Conservation (phyloP, 2,329 filamentous ascomycete genomes). For the Botrytis sinoallii region DNA sequence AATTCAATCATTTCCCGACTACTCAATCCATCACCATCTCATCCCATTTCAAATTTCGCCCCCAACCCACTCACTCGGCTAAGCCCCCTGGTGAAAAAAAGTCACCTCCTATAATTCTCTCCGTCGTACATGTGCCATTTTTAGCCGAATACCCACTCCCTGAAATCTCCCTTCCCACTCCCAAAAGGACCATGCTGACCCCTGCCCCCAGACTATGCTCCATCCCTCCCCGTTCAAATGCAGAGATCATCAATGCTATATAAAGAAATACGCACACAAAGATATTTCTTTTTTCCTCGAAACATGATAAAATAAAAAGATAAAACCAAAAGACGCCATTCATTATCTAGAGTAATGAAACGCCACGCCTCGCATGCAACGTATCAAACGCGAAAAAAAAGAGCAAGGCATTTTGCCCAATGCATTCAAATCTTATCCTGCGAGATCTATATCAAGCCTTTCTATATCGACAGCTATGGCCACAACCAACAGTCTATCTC, state of each 20-base stretch:
- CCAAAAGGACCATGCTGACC: neutral
- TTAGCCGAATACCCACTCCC: too few relatives aligned
- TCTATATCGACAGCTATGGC: neutral
- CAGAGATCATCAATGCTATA: neutral
- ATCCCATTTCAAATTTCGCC: neutral
- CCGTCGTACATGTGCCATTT: neutral
- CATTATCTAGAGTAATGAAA: neutral
- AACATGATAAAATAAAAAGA: neutral
- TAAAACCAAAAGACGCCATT: neutral
- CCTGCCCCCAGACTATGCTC: neutral
- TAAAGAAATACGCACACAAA: neutral
- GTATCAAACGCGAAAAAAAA: neutral
- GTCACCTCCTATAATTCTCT: neutral
- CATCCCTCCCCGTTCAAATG: neutral
- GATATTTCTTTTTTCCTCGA: neutral
- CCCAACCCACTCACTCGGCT: neutral
- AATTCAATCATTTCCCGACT: neutral
- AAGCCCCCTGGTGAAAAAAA: neutral
- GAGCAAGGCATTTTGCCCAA: neutral
- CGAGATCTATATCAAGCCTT: neutral
- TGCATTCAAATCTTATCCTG: neutral
- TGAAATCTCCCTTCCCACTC: neutral
- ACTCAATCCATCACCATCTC: neutral
- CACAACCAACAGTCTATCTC: neutral
- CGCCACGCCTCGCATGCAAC: constrained; percentile 2